These are phyloP conservation scores for Boletus semigastroideus DNA, from an alignment of 1,284 basidiomycete species.

Conservation along the genomic window DNA sequence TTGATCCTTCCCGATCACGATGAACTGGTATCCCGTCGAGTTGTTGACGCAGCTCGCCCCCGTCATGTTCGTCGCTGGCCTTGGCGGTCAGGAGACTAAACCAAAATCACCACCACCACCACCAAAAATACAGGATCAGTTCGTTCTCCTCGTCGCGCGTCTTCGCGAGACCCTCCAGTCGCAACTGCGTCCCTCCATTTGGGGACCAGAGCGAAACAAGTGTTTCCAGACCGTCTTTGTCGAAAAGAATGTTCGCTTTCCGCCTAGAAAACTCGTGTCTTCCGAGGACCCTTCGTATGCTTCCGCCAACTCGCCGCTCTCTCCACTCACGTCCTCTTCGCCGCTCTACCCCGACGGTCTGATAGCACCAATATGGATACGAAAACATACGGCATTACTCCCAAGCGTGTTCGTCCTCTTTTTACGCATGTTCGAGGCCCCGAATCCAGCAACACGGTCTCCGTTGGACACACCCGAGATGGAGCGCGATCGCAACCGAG, in stretches of 20 bases:
- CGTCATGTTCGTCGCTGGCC: slow-evolving; percentile 90
- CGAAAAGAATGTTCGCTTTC: slow-evolving; percentile 81
- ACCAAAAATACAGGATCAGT: slow-evolving; percentile 51
- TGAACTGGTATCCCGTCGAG: slow-evolving; percentile 91
- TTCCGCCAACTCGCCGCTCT: slow-evolving; percentile 80
- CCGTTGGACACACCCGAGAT: slow-evolving; percentile 55
- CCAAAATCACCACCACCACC: slow-evolving; percentile 29
- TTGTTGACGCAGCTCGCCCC: slow-evolving; percentile 83
- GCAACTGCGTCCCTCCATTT: slow-evolving; percentile 60
- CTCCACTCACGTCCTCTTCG: slow-evolving; percentile 83
- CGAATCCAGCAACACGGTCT: slow-evolving; percentile 41
- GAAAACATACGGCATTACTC: slow-evolving; percentile 90
- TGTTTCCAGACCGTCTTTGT: slow-evolving; percentile 82
- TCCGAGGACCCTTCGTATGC: slow-evolving; percentile 52
- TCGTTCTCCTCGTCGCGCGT: slow-evolving; percentile 50
- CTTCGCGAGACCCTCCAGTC: slow-evolving; percentile 64
- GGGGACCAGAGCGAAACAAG: slow-evolving; percentile 65
- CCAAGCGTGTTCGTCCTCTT: slow-evolving; percentile 94
- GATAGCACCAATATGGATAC: slow-evolving; percentile 95
- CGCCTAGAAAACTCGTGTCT: slow-evolving; percentile 77
- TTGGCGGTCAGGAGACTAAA: slow-evolving; percentile 40
- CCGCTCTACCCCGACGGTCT: slow-evolving; percentile 93
- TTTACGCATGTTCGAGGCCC: slow-evolving; percentile 73
- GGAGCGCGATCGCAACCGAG: slow-evolving; percentile 53
- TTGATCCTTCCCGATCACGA: slow-evolving; percentile 31